phyloP scores from a whole-genome alignment of 208 protist species.

The Balamuthia mandrillaris region DNA sequence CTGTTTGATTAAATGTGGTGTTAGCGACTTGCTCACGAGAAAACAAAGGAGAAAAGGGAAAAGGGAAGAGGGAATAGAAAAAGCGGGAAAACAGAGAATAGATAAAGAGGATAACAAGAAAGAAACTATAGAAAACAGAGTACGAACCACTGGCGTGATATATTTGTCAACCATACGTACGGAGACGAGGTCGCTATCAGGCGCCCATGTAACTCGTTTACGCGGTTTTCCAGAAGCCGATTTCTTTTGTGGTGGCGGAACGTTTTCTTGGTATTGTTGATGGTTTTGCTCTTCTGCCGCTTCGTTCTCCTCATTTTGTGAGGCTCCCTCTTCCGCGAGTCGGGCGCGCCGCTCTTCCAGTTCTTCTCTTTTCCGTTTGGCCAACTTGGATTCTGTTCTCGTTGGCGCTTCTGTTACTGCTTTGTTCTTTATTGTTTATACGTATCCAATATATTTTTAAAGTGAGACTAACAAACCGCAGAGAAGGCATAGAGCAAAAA shows the following conservation, averaged over 20 bases:
- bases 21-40: background rate
- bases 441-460: no score
- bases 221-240: no score
- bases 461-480: background rate
- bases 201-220: background rate
- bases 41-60: background rate
- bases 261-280: background rate
- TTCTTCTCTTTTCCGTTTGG: background rate
- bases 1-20: background rate
- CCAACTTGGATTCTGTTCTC: background rate
- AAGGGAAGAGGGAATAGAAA: background rate
- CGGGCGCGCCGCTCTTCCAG: no score
- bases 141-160: background rate
- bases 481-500: background rate
- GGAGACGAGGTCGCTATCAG: background rate
- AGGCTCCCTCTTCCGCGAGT: background rate
- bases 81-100: background rate
- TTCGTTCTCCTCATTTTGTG: background rate
- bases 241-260: background rate
- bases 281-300: no score
- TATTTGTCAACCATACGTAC: background rate
- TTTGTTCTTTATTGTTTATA: no score
- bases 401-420: no score
- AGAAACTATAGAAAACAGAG: background rate
- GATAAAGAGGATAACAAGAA: background rate